These are phyloP conservation scores for Rhazya stricta DNA, from an alignment of 257 asterid genomes.

Conservation along the genomic window DNA sequence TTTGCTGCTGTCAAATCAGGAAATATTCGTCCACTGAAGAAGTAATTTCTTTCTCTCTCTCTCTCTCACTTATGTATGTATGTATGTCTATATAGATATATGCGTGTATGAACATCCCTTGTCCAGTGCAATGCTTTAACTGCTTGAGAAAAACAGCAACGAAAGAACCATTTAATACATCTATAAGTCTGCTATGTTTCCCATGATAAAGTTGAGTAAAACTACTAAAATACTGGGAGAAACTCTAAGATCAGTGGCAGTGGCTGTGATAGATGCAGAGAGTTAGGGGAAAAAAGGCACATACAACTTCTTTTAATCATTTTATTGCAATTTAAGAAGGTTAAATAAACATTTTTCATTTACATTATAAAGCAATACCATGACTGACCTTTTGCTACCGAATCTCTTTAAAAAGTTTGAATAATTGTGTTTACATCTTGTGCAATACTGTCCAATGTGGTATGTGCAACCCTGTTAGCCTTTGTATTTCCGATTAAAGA, in stretches of 20 bases:
- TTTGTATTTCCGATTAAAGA: not conserved
- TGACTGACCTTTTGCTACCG: not conserved
- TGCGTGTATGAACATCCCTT: not conserved
- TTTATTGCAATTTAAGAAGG: not conserved
- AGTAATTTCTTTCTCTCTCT: slow-evolving; percentile 40
- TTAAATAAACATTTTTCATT: no score
- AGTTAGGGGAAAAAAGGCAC: not conserved
- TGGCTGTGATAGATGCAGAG: not conserved
- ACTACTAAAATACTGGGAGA: not conserved
- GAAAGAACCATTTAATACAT: not conserved
- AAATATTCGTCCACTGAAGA: slow-evolving; percentile 52
- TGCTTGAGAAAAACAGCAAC: not conserved
- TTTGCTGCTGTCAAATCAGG: slow-evolving; percentile 55
- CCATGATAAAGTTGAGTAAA: not conserved
- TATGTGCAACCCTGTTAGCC: not conserved
- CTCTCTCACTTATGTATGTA: slow-evolving; percentile 6
- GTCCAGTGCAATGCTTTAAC: not conserved
- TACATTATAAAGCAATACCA: not conserved
- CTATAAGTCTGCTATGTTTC: not conserved
- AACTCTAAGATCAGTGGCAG: not conserved
- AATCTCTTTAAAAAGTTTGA: not conserved
- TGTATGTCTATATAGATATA: no score
- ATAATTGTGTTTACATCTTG: not conserved
- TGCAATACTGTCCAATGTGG: not conserved
- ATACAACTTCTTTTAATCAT: not conserved